Evolutionary conservation across 306 rosid genomes (phyloP).

Genomic region (Leucaena leucocephala): DNA sequence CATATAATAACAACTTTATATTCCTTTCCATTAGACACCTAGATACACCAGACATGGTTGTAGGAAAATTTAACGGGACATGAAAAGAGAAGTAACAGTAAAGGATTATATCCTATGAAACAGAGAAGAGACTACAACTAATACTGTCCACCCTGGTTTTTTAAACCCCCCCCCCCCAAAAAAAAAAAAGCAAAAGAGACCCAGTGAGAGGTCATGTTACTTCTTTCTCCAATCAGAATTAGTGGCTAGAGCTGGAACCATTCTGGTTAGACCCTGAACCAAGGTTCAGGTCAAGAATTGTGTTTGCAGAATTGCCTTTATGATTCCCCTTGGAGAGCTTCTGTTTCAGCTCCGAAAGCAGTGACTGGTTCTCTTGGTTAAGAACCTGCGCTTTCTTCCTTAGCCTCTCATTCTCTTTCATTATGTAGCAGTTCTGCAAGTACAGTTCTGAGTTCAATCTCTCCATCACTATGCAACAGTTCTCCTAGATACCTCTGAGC

Average conservation of each 20-base stretch:
- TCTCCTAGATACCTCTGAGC: slow-evolving; percentile 39
- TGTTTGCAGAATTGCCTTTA: slow-evolving; percentile 46
- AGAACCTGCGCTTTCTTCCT: slow-evolving; percentile 92
- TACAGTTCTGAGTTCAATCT: slow-evolving; percentile 88
- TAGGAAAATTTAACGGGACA: slow-evolving; percentile 34
- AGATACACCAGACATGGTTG: slow-evolving; percentile 49
- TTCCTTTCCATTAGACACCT: slow-evolving; percentile 50
- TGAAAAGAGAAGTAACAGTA: slow-evolving; percentile 42
- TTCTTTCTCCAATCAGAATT: slow-evolving; percentile 34
- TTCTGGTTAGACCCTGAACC: slow-evolving; percentile 55
- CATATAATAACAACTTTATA: slow-evolving; percentile 44
- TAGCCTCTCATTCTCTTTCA: slow-evolving; percentile 88
- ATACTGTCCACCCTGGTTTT: slow-evolving; percentile 52
- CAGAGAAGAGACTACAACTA: slow-evolving; percentile 57
- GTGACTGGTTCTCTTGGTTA: slow-evolving; percentile 88
- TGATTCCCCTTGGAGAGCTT: slow-evolving; percentile 60
- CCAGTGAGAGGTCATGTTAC: slow-evolving; percentile 56
- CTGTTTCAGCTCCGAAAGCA: slow-evolving; percentile 85
- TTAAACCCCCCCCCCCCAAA: slow-evolving; percentile 48
- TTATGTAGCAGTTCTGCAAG: slow-evolving; percentile 86
- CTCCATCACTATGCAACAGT: slow-evolving; percentile 61
- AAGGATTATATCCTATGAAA: slow-evolving; percentile 52
- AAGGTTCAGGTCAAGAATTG: slow-evolving; percentile 64
- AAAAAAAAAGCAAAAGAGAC: slow-evolving; percentile 34
- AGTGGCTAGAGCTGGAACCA: slow-evolving; percentile 64